phyloP scores from a whole-genome alignment of 2,329 filamentous ascomycete species.

The Colletotrichum lentis region DNA sequence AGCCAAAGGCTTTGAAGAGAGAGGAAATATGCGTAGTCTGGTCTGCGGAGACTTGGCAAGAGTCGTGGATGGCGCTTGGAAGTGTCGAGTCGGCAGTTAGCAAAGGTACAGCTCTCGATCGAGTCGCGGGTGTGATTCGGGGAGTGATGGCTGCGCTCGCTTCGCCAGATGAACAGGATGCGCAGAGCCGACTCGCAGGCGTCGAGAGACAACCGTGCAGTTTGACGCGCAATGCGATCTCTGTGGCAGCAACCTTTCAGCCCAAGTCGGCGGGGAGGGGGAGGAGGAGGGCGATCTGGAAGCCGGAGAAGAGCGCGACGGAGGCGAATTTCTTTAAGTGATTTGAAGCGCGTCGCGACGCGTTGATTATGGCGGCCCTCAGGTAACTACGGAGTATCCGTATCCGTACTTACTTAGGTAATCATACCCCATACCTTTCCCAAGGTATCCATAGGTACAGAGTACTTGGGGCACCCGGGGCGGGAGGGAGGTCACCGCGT shows the following conservation, averaged over 20 bases:
- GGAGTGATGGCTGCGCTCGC: background rate
- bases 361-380: background rate
- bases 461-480: too few relatives aligned
- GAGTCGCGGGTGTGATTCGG: background rate
- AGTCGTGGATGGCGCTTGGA: background rate
- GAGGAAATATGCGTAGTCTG: background rate
- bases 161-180: background rate
- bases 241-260: background rate
- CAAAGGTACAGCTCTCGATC: background rate
- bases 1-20: too few relatives aligned
- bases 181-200: background rate
- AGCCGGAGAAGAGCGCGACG: background rate
- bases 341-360: constrained; percentile 5
- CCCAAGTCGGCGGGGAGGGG: background rate
- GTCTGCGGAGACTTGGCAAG: background rate
- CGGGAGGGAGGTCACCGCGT: too few relatives aligned
- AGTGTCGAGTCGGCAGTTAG: too few relatives aligned
- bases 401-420: too few relatives aligned
- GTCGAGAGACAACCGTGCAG: too few relatives aligned
- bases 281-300: background rate
- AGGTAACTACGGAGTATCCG: too few relatives aligned
- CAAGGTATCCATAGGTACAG: too few relatives aligned
- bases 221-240: background rate
- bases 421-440: too few relatives aligned
- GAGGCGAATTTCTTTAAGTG: constrained; percentile 8